A percentile compares a stretch with the other conserved stretches of the same genome.
Conservation (phyloP, 345 rosid species). For the Linum usitatissimum region DNA sequence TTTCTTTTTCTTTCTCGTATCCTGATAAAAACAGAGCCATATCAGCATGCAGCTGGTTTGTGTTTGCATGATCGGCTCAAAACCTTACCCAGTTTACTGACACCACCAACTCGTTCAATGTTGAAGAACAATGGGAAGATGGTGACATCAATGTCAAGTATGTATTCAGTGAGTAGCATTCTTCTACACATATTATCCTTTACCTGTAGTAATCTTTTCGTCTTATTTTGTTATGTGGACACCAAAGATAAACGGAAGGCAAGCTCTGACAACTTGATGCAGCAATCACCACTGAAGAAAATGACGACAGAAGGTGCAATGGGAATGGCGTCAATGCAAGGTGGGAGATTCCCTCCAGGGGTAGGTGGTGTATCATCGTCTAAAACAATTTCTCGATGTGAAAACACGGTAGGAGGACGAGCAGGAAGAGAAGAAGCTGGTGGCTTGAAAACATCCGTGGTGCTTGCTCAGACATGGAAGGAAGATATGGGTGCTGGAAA, state of each 20-base stretch:
- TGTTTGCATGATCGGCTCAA: slow-evolving; percentile 60
- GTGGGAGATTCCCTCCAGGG: slow-evolving; percentile 32
- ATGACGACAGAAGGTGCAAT: slow-evolving; percentile 30
- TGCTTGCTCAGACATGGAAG: slow-evolving; percentile 55
- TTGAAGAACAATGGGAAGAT: slow-evolving; percentile 43
- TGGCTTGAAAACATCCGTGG: slow-evolving; percentile 35
- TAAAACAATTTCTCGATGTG: slow-evolving; percentile 30
- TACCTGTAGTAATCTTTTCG: slow-evolving; percentile 1
- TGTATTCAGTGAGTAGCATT: slow-evolving; percentile 9
- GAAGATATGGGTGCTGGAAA: slow-evolving; percentile 48
- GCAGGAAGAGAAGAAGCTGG: slow-evolving; percentile 11
- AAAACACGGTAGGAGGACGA: slow-evolving; percentile 30
- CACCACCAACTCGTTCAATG: slow-evolving; percentile 36
- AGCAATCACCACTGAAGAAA: slow-evolving; percentile 61
- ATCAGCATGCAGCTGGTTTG: slow-evolving; percentile 68
- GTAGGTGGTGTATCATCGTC: slow-evolving; percentile 21
- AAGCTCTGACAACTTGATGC: slow-evolving; percentile 48
- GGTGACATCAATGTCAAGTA: slow-evolving; percentile 32
- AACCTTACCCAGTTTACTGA: slow-evolving; percentile 36
- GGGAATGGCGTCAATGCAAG: slow-evolving; percentile 40
- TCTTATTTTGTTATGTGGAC: slow-evolving; percentile 7
- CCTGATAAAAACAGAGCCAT: slow-evolving; percentile 12
- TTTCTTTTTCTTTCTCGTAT: not conserved
- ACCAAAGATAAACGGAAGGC: slow-evolving; percentile 73
- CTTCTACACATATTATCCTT: not conserved